Conservation (phyloP, 2,329 filamentous ascomycete species). For the Tolypocladium pustulatum region DNA sequence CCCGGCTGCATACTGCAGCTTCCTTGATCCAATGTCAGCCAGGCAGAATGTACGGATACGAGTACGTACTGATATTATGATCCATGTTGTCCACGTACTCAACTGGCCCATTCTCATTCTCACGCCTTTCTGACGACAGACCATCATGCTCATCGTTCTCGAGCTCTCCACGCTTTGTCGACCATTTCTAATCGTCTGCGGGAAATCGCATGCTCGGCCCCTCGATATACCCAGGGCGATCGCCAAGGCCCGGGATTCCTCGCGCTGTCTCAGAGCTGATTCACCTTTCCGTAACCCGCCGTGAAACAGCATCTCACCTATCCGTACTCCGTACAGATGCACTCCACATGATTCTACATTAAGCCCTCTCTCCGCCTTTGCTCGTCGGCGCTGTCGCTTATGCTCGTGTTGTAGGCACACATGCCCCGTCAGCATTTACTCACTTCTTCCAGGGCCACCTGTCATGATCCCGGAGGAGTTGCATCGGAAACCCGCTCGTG, state of each 20-base stretch:
- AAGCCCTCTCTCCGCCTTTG: neutral
- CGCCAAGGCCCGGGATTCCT: neutral
- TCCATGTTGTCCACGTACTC: neutral
- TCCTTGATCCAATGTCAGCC: neutral
- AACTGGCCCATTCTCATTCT: neutral
- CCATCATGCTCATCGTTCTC: neutral
- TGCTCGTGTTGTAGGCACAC: neutral
- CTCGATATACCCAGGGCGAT: neutral
- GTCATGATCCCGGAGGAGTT: neutral
- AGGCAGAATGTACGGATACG: neutral
- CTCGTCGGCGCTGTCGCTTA: neutral
- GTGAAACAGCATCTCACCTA: neutral
- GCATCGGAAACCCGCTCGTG: neutral
- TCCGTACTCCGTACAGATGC: neutral
- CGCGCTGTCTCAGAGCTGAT: neutral
- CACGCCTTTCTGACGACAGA: neutral
- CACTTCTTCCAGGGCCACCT: neutral
- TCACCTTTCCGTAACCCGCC: neutral
- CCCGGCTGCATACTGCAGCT: neutral
- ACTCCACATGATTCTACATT: neutral
- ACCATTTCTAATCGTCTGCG: neutral
- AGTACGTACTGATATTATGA: neutral
- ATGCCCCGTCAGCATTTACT: too few relatives aligned
- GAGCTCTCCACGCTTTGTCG: too few relatives aligned
- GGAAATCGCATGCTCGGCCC: neutral